A percentile compares a stretch with the other conserved stretches of the same genome.
These are phyloP conservation scores for Grigorovia humatica DNA, from an alignment of 805 yeast genomes.

Conservation along the genomic window DNA sequence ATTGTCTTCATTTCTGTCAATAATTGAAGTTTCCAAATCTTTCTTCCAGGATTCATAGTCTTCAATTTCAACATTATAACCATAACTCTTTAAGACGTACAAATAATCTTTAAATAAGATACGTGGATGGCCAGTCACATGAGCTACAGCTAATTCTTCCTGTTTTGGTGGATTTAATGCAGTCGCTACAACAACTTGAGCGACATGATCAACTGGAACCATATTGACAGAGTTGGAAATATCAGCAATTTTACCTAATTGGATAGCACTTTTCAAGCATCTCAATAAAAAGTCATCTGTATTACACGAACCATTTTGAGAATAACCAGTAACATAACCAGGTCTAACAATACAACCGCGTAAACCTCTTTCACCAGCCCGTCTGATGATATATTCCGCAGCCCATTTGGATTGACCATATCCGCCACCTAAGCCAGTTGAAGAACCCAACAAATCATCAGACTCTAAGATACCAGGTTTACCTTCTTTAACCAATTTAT, in stretches of 20 bases:
- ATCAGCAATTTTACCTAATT: slow-evolving; percentile 77
- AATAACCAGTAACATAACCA: slow-evolving; percentile 88
- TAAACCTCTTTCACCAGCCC: slow-evolving; percentile 81
- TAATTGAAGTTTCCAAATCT: slow-evolving; percentile 65
- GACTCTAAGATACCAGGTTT: slow-evolving; percentile 66
- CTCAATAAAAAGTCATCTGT: slow-evolving; percentile 94
- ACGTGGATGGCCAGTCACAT: slow-evolving; percentile 97
- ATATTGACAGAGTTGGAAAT: slow-evolving; percentile 82
- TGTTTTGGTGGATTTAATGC: slow-evolving; percentile 62
- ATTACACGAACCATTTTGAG: slow-evolving; percentile 77
- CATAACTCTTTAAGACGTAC: slow-evolving; percentile 53
- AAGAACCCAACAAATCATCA: slow-evolving; percentile 76
- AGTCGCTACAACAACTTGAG: slow-evolving; percentile 76
- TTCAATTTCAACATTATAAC: slow-evolving; percentile 52
- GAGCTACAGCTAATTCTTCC: slow-evolving; percentile 60
- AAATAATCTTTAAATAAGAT: slow-evolving; percentile 68
- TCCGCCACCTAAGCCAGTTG: slow-evolving; percentile 76
- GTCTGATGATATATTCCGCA: slow-evolving; percentile 79
- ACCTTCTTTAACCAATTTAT: slow-evolving; percentile 53
- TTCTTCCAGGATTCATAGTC: slow-evolving; percentile 75
- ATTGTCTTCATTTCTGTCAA: slow-evolving; percentile 61
- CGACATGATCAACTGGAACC: slow-evolving; percentile 98
- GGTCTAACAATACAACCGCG: slow-evolving; percentile 88
- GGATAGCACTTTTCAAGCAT: slow-evolving; percentile 89
- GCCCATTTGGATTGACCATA: slow-evolving; percentile 99